Evolutionary conservation across 2,329 filamentous ascomycete genomes (phyloP), one percentile per base, ranked within the genome.

Genomic region (Fusarium sp.): DNA sequence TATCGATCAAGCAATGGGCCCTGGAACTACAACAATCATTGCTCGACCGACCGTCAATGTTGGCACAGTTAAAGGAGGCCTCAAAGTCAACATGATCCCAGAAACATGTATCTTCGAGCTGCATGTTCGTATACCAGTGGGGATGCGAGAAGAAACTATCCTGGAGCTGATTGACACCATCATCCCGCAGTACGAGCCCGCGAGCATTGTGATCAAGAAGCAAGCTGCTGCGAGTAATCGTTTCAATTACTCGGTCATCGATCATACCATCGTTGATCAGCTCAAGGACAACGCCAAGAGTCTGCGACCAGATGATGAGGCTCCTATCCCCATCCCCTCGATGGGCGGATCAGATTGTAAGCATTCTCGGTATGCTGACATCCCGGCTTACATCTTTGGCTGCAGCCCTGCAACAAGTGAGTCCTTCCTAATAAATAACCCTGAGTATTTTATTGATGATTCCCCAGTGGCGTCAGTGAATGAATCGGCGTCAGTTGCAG

Each of bases 41-140:
- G 44, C 37, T 35, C 42, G 54, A 5, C 60, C 60, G 10, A 63
- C 60, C 0, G 54, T 63, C 4, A 63, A 63, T 6, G 10, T 63
- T 37, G 44, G 60, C 16, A 39, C 44, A 4, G 59, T 63, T 4
- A 16, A 9, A 1, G 60, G 60, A 16, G 60, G 60, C 1, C 60
- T 63, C 25, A 63, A 63, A 41, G 60, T 63, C 44, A 60, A 63
- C 37, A 63, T 63, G 60, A 60, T 51, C 15, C 60, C 54, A 21
- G 54, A 60, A 18, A 51, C 19, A 9, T 63, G 60, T 19, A 15
- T 5, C 15, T 38, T 60, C 3, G 60, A 63, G 21, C 21, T 63
- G 12, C 44, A 63, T 38, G 38, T 60, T 11, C 60, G 60, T 0
- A 37, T 60, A 44, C 60, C 54, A 6, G 54, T 63, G 4, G 44